Evolutionary conservation across 495 filamentous ascomycete species (phyloP), one percentile per base, ranked within the genome.

Genomic region (Staphylotrichum tortipilum): DNA sequence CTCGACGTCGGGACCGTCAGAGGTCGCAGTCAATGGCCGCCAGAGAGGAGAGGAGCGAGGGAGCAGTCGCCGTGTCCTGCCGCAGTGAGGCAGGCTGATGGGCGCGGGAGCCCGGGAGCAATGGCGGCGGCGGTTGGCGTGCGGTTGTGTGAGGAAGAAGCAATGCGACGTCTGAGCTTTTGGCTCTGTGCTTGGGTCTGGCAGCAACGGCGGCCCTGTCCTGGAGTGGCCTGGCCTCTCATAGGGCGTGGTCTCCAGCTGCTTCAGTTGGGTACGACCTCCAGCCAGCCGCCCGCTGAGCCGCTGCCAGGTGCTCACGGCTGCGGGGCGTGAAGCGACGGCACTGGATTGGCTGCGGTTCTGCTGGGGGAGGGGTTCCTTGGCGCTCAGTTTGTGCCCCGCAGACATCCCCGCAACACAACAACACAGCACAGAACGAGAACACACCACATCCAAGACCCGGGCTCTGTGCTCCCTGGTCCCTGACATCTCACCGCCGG

Each of bases 141-240:
- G 34, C 18, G 21, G 14, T 9, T 30, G 24, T 11, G 33, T 35
- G 33, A 28, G 26, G 38, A 40, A 28, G 12, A 31, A 17, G 18
- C 31, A 24, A 22, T 14, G 49, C 24, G 40, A 22, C 19, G 49
- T 47, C 23, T 42, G 47, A 35, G 38, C 29, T 50, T n/a, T 9
- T 40, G 31, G 18, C 3, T 22, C 39, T 15, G 34, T 38, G 12
- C 26, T 8, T 9, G 3, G 17, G 23, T 31, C 33, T 43, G 44
- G 49, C 49, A 54, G 38, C 51, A 54, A 54, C 19, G 45, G n/a
- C n/a, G n/a, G n/a, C 4, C 19, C 24, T 26, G 19, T 24, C 41
- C n/a, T n/a, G n/a, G n/a, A n/a, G n/a, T 7, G 11, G 7, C 4
- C 7, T 17, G n/a, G n/a, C 6, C 28, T 11, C 28, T 29, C 28